Evolutionary conservation across 2,329 filamentous ascomycete species (phyloP).

Genomic region (Mycosphaerella sp.): DNA sequence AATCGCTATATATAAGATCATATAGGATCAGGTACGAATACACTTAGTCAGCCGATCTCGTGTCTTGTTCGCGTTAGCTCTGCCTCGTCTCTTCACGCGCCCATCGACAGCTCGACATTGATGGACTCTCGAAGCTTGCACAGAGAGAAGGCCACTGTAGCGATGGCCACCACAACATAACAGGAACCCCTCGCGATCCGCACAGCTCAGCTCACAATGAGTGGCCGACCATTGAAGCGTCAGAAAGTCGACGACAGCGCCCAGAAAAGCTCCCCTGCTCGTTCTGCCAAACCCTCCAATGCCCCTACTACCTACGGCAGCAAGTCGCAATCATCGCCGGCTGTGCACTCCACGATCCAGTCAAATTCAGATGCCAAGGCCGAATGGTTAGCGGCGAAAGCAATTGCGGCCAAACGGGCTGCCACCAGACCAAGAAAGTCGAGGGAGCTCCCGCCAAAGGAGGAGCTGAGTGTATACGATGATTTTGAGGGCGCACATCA

Average conservation of each 20-base stretch:
- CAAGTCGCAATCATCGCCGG: slow-evolving; percentile 13
- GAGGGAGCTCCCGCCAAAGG: not conserved
- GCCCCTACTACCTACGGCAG: slow-evolving; percentile 3
- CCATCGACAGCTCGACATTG: too few species aligned
- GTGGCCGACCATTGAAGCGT: slow-evolving; percentile 27
- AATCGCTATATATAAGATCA: too few species aligned
- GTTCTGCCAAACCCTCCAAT: not conserved
- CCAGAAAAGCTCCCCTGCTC: slow-evolving; percentile 10
- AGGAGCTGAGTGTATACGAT: slow-evolving; percentile 36
- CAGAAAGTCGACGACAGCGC: slow-evolving; percentile 25
- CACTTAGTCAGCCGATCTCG: too few species aligned
- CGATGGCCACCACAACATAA: too few species aligned
- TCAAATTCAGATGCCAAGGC: not conserved
- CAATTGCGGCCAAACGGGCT: not conserved
- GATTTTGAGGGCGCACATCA: slow-evolving; percentile 39
- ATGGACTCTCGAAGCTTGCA: too few species aligned
- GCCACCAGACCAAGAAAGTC: slow-evolving; percentile 4
- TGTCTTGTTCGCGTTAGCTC: too few species aligned
- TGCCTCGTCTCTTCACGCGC: too few species aligned
- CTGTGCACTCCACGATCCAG: not conserved
- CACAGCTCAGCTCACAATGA: slow-evolving; percentile 16
- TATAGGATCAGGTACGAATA: too few species aligned
- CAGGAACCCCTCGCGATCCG: too few species aligned
- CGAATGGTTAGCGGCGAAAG: slow-evolving; percentile 7
- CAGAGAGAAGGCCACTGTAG: too few species aligned